Evolutionary conservation across 2,329 filamentous ascomycete species (phyloP).

Genomic region (Aotearoamyces nothofagi): DNA sequence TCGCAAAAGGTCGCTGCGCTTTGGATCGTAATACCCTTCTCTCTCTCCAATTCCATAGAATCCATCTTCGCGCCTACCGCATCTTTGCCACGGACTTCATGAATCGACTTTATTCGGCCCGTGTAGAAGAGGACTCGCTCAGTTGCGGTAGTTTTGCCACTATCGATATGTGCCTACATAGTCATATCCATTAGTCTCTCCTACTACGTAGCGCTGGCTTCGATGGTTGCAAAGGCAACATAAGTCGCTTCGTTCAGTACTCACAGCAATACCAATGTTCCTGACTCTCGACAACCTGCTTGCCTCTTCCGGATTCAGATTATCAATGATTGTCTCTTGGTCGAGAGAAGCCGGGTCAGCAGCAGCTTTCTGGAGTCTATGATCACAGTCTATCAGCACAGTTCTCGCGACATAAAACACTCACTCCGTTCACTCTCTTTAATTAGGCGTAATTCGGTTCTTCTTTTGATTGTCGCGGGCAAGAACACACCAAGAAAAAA

Average conservation of each 20-base stretch:
- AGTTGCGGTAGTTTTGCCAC: slow-evolving; percentile 91
- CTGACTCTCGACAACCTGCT: slow-evolving; percentile 66
- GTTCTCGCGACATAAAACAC: background rate
- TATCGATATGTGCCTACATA: slow-evolving; percentile 97
- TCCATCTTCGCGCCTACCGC: slow-evolving; percentile 98
- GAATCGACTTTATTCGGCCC: slow-evolving; percentile 88
- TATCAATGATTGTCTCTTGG: slow-evolving; percentile 15
- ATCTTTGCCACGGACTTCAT: slow-evolving; percentile 93
- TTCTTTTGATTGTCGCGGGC: no score
- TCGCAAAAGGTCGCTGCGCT: slow-evolving; percentile 96
- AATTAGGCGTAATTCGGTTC: no score
- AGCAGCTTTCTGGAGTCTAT: slow-evolving; percentile 1
- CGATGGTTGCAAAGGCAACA: no score
- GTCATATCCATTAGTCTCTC: no score
- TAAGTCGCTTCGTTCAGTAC: no score
- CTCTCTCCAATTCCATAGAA: slow-evolving; percentile 96
- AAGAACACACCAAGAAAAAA: no score
- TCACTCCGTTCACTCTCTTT: background rate
- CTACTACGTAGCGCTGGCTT: no score
- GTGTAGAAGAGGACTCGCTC: slow-evolving; percentile 98
- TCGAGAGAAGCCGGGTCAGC: slow-evolving; percentile 9
- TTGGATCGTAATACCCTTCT: slow-evolving; percentile 98
- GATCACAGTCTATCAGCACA: background rate
- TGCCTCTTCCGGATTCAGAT: slow-evolving; percentile 48
- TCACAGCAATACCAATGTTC: slow-evolving; percentile 94